Evolutionary conservation across 257 asterid genomes (phyloP), one percentile per base, ranked within the genome.

Genomic region (Fraxinus cuspidata): DNA sequence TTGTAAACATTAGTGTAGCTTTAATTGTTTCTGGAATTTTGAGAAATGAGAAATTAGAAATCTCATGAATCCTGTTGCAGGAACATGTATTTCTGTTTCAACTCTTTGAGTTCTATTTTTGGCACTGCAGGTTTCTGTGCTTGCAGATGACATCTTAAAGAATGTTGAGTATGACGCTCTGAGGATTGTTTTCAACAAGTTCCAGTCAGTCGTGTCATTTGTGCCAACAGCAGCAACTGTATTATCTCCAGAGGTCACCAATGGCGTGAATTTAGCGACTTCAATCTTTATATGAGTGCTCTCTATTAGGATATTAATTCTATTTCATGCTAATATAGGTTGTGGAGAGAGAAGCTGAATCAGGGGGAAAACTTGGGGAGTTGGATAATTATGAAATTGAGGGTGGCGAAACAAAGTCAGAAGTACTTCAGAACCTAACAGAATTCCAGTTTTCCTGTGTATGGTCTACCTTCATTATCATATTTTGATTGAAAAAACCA

Each of bases 381-480:
- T 78, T 96, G 87, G 98, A 93, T 81, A 83, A 84, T 1, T 96
- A 96, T 80, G 99, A 96, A 83, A 86, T 89, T 84, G 99, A 93
- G 88, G 99, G 98, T 60, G 98, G 96, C 53, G 98, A 96, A 83
- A 85, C 97, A 29, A 96, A 92, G 95, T 88, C 92, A 13, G 98
- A 93, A 89, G 84, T 96, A 80, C 98, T 93, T 83, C 99, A 93
- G 85, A 96, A 93, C 83, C 97, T 93, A 25, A 12, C 97, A 2
- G 99, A 95, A 81, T 95, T 95, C 88, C 99, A 90, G 83, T 93
- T 95, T 72, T 85, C 99, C 31, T 93, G 99, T 72, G 99, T 95
- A 91, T 58, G 16, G 89, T 85, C 72, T 32, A 44, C 37, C 70
- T 75, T 77, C 47, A 37, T 13, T 37, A 3, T 49, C 38, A 64